Percentiles rank a stretch among this genome's conserved stretches.
These are phyloP conservation scores for Dioscorea zingiberensis DNA, from an alignment of 106 monocot species.

Conservation along the genomic window DNA sequence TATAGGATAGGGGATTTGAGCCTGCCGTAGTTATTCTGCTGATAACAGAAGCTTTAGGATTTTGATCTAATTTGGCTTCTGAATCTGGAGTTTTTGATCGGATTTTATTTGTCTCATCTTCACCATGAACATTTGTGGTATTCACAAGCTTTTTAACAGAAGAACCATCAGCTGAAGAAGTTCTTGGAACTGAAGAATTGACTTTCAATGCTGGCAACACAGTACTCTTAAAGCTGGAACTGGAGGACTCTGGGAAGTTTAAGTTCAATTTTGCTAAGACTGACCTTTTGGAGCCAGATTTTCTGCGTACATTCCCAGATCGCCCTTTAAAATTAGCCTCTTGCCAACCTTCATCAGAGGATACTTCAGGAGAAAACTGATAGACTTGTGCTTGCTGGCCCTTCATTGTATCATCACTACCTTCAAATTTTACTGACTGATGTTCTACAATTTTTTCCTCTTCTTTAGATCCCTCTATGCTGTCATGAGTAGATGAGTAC, in stretches of 20 bases:
- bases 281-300: slow-evolving; percentile 26
- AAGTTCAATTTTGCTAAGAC: slow-evolving; percentile 34
- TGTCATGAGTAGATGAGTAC: neutral
- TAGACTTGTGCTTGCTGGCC: slow-evolving; percentile 2
- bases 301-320: slow-evolving; percentile 27
- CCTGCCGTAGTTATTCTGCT: slow-evolving; percentile 38
- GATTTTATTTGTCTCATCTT: slow-evolving; percentile 1
- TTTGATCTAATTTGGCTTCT: slow-evolving; percentile 15
- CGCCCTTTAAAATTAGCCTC: slow-evolving; percentile 67
- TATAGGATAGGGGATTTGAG: slow-evolving; percentile 77
- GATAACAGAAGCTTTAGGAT: slow-evolving; percentile 14
- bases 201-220: slow-evolving; percentile 18
- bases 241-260: slow-evolving; percentile 24
- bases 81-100: slow-evolving; percentile 14
- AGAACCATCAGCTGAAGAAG: slow-evolving; percentile 12
- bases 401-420: slow-evolving; percentile 6
- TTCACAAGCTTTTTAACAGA: slow-evolving; percentile 9
- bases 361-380: slow-evolving; percentile 30
- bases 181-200: slow-evolving; percentile 10
- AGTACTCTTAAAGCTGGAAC: slow-evolving; percentile 25
- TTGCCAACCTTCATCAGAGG: slow-evolving; percentile 96
- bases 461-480: slow-evolving; percentile 6
- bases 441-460: slow-evolving; percentile 8
- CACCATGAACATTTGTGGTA: neutral
- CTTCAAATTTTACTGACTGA: slow-evolving; percentile 16